phyloP scores from a whole-genome alignment of 2,329 filamentous ascomycete genomes.

The Nakataea oryzae region DNA sequence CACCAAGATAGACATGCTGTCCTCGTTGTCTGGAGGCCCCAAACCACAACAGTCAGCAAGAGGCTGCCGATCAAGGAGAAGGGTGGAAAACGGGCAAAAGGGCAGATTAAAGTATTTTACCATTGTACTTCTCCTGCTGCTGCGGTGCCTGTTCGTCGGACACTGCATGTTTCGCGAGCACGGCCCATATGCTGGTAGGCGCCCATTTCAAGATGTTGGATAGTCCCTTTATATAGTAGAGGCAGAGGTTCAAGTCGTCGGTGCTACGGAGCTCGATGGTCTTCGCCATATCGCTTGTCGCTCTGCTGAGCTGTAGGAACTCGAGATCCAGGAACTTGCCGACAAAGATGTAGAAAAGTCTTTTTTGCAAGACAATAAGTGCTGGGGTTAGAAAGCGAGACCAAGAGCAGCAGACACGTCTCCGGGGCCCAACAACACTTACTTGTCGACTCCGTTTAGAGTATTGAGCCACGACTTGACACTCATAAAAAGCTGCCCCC shows the following conservation, averaged over 20 bases:
- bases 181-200: conserved; percentile 59
- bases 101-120: too few species aligned
- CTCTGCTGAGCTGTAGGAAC: conserved; percentile 31
- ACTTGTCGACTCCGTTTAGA: conserved; percentile 54
- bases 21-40: conserved; percentile 30
- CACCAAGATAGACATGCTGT: conserved; percentile 46
- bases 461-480: conserved; percentile 72
- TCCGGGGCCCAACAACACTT: conserved; percentile 13
- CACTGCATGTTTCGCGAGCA: conserved; percentile 53
- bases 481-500: conserved; percentile 64
- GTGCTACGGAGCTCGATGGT: conserved; percentile 22
- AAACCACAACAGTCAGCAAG: not conserved
- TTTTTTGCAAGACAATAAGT: conserved; percentile 15
- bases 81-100: too few species aligned
- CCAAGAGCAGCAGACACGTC: too few species aligned
- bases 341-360: conserved; percentile 51
- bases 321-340: conserved; percentile 44
- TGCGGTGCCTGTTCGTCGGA: conserved; percentile 11
- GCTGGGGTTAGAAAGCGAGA: conserved; percentile 15
- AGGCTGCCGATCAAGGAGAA: not conserved
- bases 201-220: conserved; percentile 62
- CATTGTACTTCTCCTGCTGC: not conserved
- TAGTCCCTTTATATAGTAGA: conserved; percentile 69
- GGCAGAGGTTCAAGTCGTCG: conserved; percentile 64
- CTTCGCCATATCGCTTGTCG: conserved; percentile 22